phyloP scores from a whole-genome alignment of 2,329 filamentous ascomycete genomes.

The Alternaria sp. region DNA sequence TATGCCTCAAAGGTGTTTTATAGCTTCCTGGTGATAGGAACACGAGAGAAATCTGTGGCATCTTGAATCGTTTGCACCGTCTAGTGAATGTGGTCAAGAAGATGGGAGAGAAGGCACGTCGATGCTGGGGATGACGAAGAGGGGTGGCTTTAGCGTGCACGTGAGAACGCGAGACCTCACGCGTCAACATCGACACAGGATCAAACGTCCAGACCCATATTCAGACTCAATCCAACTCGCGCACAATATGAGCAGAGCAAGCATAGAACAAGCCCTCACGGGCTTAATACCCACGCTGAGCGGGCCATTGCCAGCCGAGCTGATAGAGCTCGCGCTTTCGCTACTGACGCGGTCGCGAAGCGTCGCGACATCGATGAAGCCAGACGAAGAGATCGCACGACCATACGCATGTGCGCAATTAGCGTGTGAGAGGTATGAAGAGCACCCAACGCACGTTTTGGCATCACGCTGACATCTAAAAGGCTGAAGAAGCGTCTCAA shows the following conservation, averaged over 20 bases:
- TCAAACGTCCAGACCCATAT: background rate
- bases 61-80: background rate
- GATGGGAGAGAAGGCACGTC: background rate
- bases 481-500: slow-evolving; percentile 69
- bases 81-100: background rate
- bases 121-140: background rate
- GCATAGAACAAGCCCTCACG: slow-evolving; percentile 45
- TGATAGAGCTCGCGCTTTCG: slow-evolving; percentile 45
- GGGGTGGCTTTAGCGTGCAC: slow-evolving; percentile 11
- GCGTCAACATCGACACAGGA: slow-evolving; percentile 5
- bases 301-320: slow-evolving; percentile 43
- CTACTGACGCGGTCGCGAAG: slow-evolving; percentile 49
- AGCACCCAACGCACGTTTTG: background rate
- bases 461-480: slow-evolving; percentile 39
- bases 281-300: slow-evolving; percentile 54
- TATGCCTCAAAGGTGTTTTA: background rate
- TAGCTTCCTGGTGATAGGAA: background rate
- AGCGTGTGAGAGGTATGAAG: slow-evolving; percentile 81
- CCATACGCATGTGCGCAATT: slow-evolving; percentile 58
- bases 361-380: slow-evolving; percentile 58
- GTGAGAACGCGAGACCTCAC: slow-evolving; percentile 22
- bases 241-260: slow-evolving; percentile 29
- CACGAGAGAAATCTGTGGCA: background rate
- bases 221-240: background rate
- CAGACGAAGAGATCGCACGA: slow-evolving; percentile 49